Evolutionary conservation across 805 yeast species (phyloP), one percentile per base, ranked within the genome.

Genomic region (Pichia nanzhaoensis): DNA sequence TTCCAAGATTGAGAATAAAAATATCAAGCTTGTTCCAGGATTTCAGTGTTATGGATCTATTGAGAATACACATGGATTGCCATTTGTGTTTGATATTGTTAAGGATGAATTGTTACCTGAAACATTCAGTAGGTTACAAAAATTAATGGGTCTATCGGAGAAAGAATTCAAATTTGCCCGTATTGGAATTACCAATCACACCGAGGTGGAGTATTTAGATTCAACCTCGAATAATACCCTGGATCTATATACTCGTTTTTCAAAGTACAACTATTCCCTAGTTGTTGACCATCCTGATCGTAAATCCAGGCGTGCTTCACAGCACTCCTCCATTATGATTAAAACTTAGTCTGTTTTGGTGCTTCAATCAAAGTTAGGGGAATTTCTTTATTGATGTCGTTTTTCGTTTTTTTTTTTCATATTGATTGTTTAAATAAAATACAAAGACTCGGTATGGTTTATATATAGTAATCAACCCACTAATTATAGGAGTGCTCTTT

Each of bases 241-340:
- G 37, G 68, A 73, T 5, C 65, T 89, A 16, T 83, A 68, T 58
- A 74, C 73, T 35, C 58, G 81, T 47, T 49, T 53, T 22, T 39
- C 40, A 10, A 45, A 47, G 9, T 47, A 51, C 2, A 45, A 50
- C 20, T 51, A 51, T 47, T 71, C 70, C 28, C 66, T 93, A 42
- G 95, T 90, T 22, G 68, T 93, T 58, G 96, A 93, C 58, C 95
- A 87, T 57, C 89, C 93, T 1, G 96, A 88, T 59, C 76, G 93
- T 57, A 69, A 80, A 35, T 74, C 80, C n/a, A 72, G 81, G 48
- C 71, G 75, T 44, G 71, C 67, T 5, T 57, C 74, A 7, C 65
- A 66, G 49, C 80, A 77, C 56, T 73, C 80, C 45, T 81, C 84
- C 18, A 80, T 80, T 62, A 72, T 73, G 40, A 78, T 79, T 46